These are phyloP conservation scores for Rhizopogon roseolus DNA, from an alignment of 768 basidiomycete genomes.

Conservation along the genomic window DNA sequence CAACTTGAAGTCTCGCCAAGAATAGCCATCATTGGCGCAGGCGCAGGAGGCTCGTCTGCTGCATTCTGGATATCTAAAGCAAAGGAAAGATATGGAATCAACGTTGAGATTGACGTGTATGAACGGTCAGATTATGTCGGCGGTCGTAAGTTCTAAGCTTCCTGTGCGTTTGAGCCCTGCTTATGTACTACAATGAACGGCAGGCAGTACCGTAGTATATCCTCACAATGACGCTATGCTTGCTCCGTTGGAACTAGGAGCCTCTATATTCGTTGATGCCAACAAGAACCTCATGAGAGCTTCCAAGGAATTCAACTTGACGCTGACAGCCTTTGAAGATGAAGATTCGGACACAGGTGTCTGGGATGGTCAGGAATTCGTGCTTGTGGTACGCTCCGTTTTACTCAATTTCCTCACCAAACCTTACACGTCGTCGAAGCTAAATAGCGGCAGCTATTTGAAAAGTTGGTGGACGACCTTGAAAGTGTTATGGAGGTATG, in stretches of 20 bases:
- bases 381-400: constrained; percentile 49
- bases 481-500: constrained; percentile 78
- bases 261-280: constrained; percentile 75
- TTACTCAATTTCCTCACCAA: background rate
- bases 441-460: constrained; percentile 33
- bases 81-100: constrained; percentile 60
- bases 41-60: constrained; percentile 81
- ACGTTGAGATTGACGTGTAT: constrained; percentile 80
- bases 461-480: constrained; percentile 65
- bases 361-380: constrained; percentile 78
- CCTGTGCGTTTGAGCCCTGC: background rate
- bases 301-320: constrained; percentile 73
- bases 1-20: constrained; percentile 32
- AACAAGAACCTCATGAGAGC: constrained; percentile 77
- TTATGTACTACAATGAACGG: background rate
- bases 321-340: constrained; percentile 44
- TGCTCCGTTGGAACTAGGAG: constrained; percentile 76
- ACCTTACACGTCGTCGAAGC: constrained; percentile 22
- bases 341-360: constrained; percentile 51
- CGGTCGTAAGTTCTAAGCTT: constrained; percentile 59
- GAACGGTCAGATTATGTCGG: constrained; percentile 75
- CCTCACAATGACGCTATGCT: constrained; percentile 60
- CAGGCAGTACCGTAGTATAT: constrained; percentile 76
- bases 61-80: constrained; percentile 83
- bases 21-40: constrained; percentile 88